phyloP scores from a whole-genome alignment of 2,329 filamentous ascomycete species.

The Pyricularia sp. region DNA sequence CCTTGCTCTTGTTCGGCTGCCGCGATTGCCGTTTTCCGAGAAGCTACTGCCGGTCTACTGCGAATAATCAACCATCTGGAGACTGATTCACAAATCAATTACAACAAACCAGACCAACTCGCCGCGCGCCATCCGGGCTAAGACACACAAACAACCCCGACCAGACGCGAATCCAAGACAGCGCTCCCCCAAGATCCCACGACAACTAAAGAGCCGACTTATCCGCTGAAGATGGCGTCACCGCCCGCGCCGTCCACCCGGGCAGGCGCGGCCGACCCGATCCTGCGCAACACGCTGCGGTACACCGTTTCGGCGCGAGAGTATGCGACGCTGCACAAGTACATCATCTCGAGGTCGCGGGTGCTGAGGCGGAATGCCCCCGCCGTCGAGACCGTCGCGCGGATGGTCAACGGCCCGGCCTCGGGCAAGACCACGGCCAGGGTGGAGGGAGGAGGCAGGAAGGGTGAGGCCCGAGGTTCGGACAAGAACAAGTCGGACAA shows the following conservation, averaged over 20 bases:
- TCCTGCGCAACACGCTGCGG: slow-evolving; percentile 76
- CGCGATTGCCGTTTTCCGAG: neutral
- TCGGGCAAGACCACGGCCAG: slow-evolving; percentile 17
- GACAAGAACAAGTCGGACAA: neutral
- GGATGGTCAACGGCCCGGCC: slow-evolving; percentile 36
- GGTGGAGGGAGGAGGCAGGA: slow-evolving; percentile 8
- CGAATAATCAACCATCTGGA: neutral
- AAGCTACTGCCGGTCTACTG: neutral
- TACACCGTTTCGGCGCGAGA: slow-evolving; percentile 81
- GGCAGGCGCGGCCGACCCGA: slow-evolving; percentile 44
- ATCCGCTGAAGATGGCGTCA: slow-evolving; percentile 2
- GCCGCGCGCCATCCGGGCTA: neutral
- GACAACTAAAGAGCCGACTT: neutral
- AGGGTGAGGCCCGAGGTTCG: slow-evolving; percentile 6
- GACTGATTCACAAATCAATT: neutral
- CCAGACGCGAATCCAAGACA: neutral
- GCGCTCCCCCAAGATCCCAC: neutral
- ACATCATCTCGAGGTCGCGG: slow-evolving; percentile 65
- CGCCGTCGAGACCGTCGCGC: slow-evolving; percentile 45
- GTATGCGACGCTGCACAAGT: slow-evolving; percentile 76
- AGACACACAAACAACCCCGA: neutral
- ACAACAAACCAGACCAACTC: neutral
- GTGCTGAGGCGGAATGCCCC: slow-evolving; percentile 45
- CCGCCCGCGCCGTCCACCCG: slow-evolving; percentile 5
- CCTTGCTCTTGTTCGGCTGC: neutral